phyloP scores from a whole-genome alignment of 1,284 basidiomycete species.

The Sparassis latifolia region DNA sequence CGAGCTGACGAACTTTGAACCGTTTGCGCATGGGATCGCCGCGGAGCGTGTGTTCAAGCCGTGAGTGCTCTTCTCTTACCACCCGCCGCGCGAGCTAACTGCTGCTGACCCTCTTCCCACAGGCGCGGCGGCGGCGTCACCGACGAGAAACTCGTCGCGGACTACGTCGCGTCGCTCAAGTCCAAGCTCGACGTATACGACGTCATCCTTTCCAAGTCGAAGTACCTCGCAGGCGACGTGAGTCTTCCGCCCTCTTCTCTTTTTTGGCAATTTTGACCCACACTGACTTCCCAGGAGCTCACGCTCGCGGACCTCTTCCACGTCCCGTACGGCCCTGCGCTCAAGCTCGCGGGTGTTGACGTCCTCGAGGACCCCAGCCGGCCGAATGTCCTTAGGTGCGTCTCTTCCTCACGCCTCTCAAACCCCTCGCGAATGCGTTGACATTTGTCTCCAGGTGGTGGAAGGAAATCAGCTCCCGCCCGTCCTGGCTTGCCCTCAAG shows the following conservation, averaged over 20 bases:
- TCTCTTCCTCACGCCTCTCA: neutral
- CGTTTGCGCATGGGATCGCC: slow-evolving; percentile 31
- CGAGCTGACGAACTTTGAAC: slow-evolving; percentile 48
- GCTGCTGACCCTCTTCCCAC: neutral
- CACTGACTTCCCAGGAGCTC: slow-evolving; percentile 22
- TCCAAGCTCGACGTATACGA: slow-evolving; percentile 39
- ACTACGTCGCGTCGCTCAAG: slow-evolving; percentile 16
- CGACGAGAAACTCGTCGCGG: neutral
- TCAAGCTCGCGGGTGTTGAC: slow-evolving; percentile 16
- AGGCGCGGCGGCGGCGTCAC: neutral
- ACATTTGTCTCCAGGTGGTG: slow-evolving; percentile 25
- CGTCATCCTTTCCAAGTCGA: slow-evolving; percentile 35
- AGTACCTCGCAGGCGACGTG: slow-evolving; percentile 42
- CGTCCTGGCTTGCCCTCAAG: slow-evolving; percentile 31
- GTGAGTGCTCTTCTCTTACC: slow-evolving; percentile 19
- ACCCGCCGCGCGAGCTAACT: neutral
- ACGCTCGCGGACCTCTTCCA: slow-evolving; percentile 51
- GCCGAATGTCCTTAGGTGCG: slow-evolving; percentile 25
- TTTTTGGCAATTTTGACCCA: no score
- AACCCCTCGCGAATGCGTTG: neutral
- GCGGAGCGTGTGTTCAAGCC: slow-evolving; percentile 41
- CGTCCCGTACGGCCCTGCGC: slow-evolving; percentile 35
- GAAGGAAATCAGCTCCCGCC: slow-evolving; percentile 28
- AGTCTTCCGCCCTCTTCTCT: slow-evolving; percentile 9
- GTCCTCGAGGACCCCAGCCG: slow-evolving; percentile 16